Evolutionary conservation across 1,139 yeast genomes (phyloP).

Genomic region (Lipomyces yarrowii): DNA sequence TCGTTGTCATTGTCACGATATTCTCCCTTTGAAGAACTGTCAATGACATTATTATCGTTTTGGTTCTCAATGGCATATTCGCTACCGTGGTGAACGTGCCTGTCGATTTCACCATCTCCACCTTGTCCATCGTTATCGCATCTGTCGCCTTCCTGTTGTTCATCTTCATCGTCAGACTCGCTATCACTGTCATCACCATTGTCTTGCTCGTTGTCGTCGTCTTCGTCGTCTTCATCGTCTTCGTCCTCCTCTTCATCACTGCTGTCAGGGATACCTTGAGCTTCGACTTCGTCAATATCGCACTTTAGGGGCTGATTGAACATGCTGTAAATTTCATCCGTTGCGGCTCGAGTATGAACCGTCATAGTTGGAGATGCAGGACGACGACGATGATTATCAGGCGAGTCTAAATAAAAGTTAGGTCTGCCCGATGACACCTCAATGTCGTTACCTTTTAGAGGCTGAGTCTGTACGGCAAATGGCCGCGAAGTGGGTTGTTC

Average conservation of each 20-base stretch:
- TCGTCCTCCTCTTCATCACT: constrained; percentile 23
- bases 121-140: not conserved
- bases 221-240: constrained; percentile 10
- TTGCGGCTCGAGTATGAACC: constrained; percentile 71
- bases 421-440: not conserved
- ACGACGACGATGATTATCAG: constrained; percentile 11
- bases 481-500: not conserved
- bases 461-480: constrained; percentile 31
- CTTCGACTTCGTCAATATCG: constrained; percentile 29
- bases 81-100: not conserved
- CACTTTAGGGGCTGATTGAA: constrained; percentile 63
- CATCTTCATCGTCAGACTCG: constrained; percentile 13
- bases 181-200: constrained; percentile 23
- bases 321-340: constrained; percentile 73
- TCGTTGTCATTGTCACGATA: not conserved
- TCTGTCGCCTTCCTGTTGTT: constrained; percentile 7
- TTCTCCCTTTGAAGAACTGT: not conserved
- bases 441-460: constrained; percentile 34
- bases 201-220: constrained; percentile 20
- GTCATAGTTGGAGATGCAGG: constrained; percentile 72
- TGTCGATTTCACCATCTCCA: not conserved
- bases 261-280: constrained; percentile 26
- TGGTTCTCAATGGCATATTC: not conserved
- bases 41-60: not conserved
- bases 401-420: constrained; percentile 17